Base-by-base conservation (phyloP, 2,329 filamentous ascomycete genomes). In the Amauroascus verrucosus region DNA sequence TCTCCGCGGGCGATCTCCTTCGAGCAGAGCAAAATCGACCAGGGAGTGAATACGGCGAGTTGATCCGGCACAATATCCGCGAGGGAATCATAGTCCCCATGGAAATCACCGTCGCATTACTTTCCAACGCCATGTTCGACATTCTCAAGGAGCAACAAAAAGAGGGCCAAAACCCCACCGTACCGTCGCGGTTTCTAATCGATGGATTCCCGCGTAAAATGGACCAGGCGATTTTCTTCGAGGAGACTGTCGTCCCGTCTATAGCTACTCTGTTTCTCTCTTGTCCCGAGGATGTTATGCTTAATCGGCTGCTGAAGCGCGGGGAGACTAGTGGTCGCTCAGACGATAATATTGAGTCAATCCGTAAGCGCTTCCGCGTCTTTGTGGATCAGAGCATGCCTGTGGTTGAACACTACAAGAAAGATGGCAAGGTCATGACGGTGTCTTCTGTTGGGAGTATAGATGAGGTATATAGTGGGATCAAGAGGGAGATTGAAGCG, bases 381-480 rank as follows among this genome's bases (percentile, higher is more conserved):
- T 98, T 97, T 67, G 76, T 94, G 63, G 89, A 97, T 72, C 95
- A 89, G 1, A 95, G 88, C 73, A 96, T 97, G 91, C 93, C 93
- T 24, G 93, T 97, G 45, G 88, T 98, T 52, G 79, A 95, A 62
- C 81, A 88, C 67, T 97, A 86, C 69, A 83, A 85, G 65, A 76
- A 77, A 63, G 76, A 90, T 72, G 82, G 80, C 62, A 83, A 84
- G 66, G 88, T 97, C 14, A 80, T 95, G 67, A 86, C 83, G 73
- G 78, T 97, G 43, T 77, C 84, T 62, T 88, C 90, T 28, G 84
- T 82, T 24, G 78, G 80, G 41, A 63, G 72, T 6, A 83, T 87
- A 1, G 82, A 87, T 26, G 77, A 80, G 56, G 80, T 85, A 16
- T 84, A 83, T 67, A 66, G 71, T 59, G 66, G 75, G 53, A 77